Evolutionary conservation across 2,329 filamentous ascomycete genomes (phyloP), one percentile per base, ranked within the genome.

Genomic region (Fusarium buxicola): DNA sequence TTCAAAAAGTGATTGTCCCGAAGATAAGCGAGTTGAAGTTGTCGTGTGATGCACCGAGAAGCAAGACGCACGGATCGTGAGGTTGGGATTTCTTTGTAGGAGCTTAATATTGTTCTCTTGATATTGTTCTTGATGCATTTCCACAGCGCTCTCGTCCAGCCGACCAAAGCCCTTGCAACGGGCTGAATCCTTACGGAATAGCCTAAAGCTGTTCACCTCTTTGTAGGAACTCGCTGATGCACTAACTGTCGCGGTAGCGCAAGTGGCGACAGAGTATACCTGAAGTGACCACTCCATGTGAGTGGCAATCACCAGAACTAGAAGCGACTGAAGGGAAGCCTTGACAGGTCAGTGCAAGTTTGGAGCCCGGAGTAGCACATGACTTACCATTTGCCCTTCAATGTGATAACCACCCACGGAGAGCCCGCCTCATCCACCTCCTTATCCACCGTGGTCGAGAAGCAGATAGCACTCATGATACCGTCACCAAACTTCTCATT

Each of bases 401-500:
- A 72, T 3, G 91, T 94, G 67, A 97, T 96, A 68, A 93, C 88
- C 5, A 90, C 92, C 92, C 92, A 97, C 7, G 89, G 82, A 49
- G 86, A 84, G 5, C 93, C 94, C 70, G 91, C 86, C 59, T 90
- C 87, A 75, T 97, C 94, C 2, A 89, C 88, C 84, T 98, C 94
- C 85, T 96, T 96, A 76, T 97, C 92, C 3, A 98, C 91, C 73
- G 92, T 92, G 0, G 92, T 96, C 48, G 88, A 91, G 76, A 97
- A 97, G 13, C 88, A 88, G 73, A 97, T 97, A 1, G 94, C 94
- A 74, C 92, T 96, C 94, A 98, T 97, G 73, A 98, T 98, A 1
- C 94, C 94, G 74, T 94, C 91, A 0, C 91, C 91, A 73, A 92
- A 93, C 83, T 97, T 97, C 84, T 98, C 94, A 69, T 98, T 97